Evolutionary conservation across 257 asterid species (phyloP).

Genomic region (Forsythia suspensa): DNA sequence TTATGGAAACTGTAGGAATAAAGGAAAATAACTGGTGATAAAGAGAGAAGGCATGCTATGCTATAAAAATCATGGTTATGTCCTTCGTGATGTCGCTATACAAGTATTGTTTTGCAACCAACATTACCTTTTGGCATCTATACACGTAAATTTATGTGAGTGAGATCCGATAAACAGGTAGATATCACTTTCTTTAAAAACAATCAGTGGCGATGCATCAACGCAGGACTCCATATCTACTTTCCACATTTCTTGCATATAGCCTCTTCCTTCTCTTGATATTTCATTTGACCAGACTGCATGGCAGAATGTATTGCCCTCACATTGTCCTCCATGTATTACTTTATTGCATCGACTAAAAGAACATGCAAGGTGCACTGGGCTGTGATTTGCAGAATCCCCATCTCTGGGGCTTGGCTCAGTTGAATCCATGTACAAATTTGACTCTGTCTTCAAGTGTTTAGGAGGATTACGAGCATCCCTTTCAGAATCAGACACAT

Average conservation of each 20-base stretch:
- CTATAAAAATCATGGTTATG: background rate
- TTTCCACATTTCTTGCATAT: constrained; percentile 68
- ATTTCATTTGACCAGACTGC: constrained; percentile 38
- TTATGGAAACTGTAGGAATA: constrained; percentile 4
- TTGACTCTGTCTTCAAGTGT: constrained; percentile 45
- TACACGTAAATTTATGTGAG: constrained; percentile 71
- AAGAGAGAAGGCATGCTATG: background rate
- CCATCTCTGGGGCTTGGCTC: constrained; percentile 31
- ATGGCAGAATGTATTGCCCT: constrained; percentile 31
- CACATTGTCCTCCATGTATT: constrained; percentile 47
- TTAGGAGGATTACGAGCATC: constrained; percentile 40
- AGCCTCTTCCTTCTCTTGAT: constrained; percentile 44
- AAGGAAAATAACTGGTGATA: background rate
- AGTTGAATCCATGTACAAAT: constrained; percentile 17
- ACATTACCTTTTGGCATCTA: constrained; percentile 69
- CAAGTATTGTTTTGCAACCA: background rate
- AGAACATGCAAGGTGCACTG: constrained; percentile 49
- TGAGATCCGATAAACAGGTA: constrained; percentile 86
- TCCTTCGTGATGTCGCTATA: background rate
- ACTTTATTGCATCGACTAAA: constrained; percentile 81
- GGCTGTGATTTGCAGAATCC: constrained; percentile 30
- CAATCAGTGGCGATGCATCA: constrained; percentile 93
- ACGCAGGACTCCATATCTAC: constrained; percentile 79
- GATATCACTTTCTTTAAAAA: constrained; percentile 51
- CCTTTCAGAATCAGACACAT: constrained; percentile 22